Base-by-base conservation (phyloP, 1,284 basidiomycete species). In the Cryptococcus sp. region DNA sequence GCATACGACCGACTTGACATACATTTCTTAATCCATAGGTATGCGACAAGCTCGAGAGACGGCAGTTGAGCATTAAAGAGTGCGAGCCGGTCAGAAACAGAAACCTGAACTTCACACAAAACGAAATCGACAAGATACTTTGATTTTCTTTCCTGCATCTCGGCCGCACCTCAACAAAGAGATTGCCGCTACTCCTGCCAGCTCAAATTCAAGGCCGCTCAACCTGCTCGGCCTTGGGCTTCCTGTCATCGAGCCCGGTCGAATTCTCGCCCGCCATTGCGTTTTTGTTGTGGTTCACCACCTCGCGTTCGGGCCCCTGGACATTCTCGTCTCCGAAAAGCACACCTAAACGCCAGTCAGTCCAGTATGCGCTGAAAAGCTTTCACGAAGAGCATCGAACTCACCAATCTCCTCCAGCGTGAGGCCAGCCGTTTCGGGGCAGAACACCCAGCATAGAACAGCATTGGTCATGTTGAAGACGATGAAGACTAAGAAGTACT, bases 401-500 rank as follows among this genome's bases (percentile, higher is more conserved):
- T 35, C 30, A 35, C 30, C 30, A 41, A 62, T 50, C 52, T 57
- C 61, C 41, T 62, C 61, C 15, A 63, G 54, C 16, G 61, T 58
- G 50, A 35, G 23, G 16, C 58, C 61, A 27, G 58, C 58, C 10
- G 67, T 68, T 53, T 71, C 66, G 20, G 57, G 54, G 52, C 55
- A 61, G 47, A 66, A 60, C 43, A 65, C 62, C 45, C 61, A 64
- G 42, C 56, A 52, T 13, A 47, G 51, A 30, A 63, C 40, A 47
- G 60, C 46, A 47, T 50, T 58, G 43, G 54, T 53, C 46, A 52
- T n/a, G 43, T 56, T 47, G 43, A 56, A 47, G 38, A 42, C 54
- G 22, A 57, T 41, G 49, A 65, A 69, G 52, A 69, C 59, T 45
- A 63, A 48, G 57, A 69, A 70, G 61, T 65, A 68, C 54, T 62